Conservation (phyloP, 1,284 basidiomycete genomes). For the Cryptococcus hybrid region DNA sequence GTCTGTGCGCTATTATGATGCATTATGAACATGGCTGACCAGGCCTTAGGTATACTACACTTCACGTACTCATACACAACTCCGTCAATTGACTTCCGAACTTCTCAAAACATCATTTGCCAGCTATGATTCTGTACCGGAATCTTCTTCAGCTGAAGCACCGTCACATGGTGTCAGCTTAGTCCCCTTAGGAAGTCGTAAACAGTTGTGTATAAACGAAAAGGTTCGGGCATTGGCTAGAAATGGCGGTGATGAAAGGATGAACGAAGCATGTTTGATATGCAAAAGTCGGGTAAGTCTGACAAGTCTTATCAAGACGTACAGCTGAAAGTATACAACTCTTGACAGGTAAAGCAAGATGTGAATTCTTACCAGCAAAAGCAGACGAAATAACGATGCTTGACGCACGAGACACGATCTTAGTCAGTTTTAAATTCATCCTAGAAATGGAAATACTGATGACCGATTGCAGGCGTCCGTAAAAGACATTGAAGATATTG, state of each 20-base stretch:
- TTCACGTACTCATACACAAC: constrained; percentile 92
- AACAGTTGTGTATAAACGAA: constrained; percentile 91
- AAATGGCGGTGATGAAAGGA: constrained; percentile 62
- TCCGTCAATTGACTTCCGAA: constrained; percentile 87
- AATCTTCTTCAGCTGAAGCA: constrained; percentile 53
- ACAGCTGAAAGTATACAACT: not conserved
- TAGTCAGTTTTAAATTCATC: constrained; percentile 55
- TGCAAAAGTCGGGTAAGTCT: constrained; percentile 66
- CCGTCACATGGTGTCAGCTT: constrained; percentile 51
- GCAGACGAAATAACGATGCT: constrained; percentile 70
- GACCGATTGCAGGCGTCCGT: constrained; percentile 64
- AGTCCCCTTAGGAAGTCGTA: constrained; percentile 84
- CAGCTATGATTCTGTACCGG: not conserved
- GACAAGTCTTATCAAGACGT: not conserved
- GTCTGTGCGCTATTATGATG: not conserved
- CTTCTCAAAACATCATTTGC: constrained; percentile 60
- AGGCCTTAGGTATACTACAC: constrained; percentile 72
- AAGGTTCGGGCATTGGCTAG: constrained; percentile 49
- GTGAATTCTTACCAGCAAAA: constrained; percentile 72
- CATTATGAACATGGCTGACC: not conserved
- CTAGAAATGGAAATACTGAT: not conserved
- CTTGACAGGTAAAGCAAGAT: constrained; percentile 61
- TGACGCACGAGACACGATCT: constrained; percentile 84
- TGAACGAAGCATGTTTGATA: constrained; percentile 89
- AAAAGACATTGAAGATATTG: constrained; percentile 93